Conservation (phyloP, 805 yeast genomes). For the Tanozyma kutaoensis region DNA sequence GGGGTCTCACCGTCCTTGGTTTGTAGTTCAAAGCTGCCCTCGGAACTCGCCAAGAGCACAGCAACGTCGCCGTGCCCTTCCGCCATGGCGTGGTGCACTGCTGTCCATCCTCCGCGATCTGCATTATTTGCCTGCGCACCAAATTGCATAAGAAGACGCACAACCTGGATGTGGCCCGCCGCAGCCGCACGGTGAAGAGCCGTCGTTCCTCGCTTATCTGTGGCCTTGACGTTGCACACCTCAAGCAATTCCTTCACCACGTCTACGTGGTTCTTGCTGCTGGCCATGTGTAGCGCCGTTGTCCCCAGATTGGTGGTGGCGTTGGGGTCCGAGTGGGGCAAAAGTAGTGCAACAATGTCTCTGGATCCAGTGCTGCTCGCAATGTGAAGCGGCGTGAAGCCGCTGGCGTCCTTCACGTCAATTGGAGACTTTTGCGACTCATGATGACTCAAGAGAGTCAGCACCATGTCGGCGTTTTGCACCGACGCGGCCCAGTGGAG, state of each 20-base stretch:
- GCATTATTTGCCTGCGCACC: slow-evolving; percentile 54
- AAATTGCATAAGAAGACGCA: slow-evolving; percentile 36
- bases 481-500: slow-evolving; percentile 82
- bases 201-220: slow-evolving; percentile 52
- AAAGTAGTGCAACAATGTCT: slow-evolving; percentile 31
- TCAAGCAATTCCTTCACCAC: slow-evolving; percentile 43
- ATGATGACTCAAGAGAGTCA: slow-evolving; percentile 19
- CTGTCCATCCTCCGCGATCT: slow-evolving; percentile 71
- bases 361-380: slow-evolving; percentile 64
- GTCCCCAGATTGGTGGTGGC: slow-evolving; percentile 43
- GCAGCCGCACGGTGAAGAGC: slow-evolving; percentile 81
- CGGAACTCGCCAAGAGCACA: slow-evolving; percentile 39
- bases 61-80: slow-evolving; percentile 83
- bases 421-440: slow-evolving; percentile 42
- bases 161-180: slow-evolving; percentile 48
- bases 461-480: slow-evolving; percentile 39
- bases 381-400: slow-evolving; percentile 85
- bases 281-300: slow-evolving; percentile 67
- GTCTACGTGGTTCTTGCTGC: slow-evolving; percentile 48
- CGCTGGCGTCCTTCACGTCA: slow-evolving; percentile 55
- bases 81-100: slow-evolving; percentile 80
- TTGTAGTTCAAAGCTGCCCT: no score
- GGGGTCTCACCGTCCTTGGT: no score
- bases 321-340: no score
- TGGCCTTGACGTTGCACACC: slow-evolving; percentile 46